Base-by-base conservation (phyloP, 2,329 filamentous ascomycete genomes). In the Podosphaera xanthii region DNA sequence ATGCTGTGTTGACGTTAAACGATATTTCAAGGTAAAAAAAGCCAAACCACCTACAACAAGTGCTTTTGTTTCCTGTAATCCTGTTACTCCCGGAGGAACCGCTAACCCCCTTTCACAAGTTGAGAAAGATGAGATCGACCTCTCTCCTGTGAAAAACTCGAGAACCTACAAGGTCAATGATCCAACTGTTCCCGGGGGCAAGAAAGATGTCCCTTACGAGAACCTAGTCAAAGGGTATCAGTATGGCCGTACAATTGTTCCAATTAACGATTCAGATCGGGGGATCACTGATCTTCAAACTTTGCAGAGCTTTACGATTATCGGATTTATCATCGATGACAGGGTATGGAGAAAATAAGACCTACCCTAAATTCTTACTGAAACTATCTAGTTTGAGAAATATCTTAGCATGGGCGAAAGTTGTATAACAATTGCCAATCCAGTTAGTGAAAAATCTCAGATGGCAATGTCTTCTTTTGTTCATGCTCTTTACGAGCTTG, bases 181-280 rank as follows among this genome's bases (percentile, higher is more conserved):
- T 62, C 78, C 84, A 4, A 74, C 78, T 46, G 82, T 82, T 0
- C 82, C 84, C 0, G 88, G 87, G 14, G 86, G 86, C 10, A 94
- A 91, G 71, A 78, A 77, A 59, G 87, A 95, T 58, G 82, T 98
- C 34, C 81, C 86, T 35, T 81, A 82, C 60, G 89, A 94, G 12
- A 80, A 87, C 14, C 76, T 98, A 44, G 87, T 87, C n/a, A 94
- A 89, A 69, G 92, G 92, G 0, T 98, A 91, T 67, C 83, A 88
- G 67, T 98, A 98, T 69, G 92, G 92, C 53, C 80, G 89, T 60
- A 96, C 91, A 0, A 88, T 87, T 2, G 91, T 98, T 1, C 83
- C 86, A 64, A 95, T 98, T 64, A 87, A 81, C 63, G 83, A 90
- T 65, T 85, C 85, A 0, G 91, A 98, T 66, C 79, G 84, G 69